These are phyloP conservation scores for Aspergillus latus DNA, from an alignment of 2,329 filamentous ascomycete species.

Conservation along the genomic window DNA sequence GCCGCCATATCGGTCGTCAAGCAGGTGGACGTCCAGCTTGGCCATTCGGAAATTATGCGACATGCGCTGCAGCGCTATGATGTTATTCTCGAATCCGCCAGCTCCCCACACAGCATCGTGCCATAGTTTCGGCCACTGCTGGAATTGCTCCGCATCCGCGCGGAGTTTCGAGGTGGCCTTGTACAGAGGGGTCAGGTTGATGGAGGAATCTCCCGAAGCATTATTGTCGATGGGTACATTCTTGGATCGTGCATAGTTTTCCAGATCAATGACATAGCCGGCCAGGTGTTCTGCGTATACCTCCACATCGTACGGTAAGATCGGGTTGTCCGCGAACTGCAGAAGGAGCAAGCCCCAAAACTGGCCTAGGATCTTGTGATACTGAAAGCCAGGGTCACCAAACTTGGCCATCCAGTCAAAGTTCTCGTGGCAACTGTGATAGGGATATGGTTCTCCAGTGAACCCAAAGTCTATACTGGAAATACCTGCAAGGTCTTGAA, in stretches of 20 bases:
- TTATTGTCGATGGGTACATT: slow-evolving; percentile 37
- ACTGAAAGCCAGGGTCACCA: slow-evolving; percentile 78
- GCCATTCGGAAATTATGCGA: slow-evolving; percentile 78
- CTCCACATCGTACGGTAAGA: slow-evolving; percentile 78
- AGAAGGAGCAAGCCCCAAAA: slow-evolving; percentile 79
- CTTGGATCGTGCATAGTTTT: slow-evolving; percentile 62
- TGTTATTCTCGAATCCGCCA: slow-evolving; percentile 73
- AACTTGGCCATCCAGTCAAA: slow-evolving; percentile 80
- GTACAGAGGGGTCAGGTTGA: slow-evolving; percentile 60
- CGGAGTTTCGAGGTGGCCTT: slow-evolving; percentile 64
- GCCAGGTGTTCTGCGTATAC: slow-evolving; percentile 68
- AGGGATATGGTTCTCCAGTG: slow-evolving; percentile 64
- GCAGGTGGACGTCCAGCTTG: slow-evolving; percentile 75
- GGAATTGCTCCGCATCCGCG: slow-evolving; percentile 63
- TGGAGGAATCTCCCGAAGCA: slow-evolving; percentile 25
- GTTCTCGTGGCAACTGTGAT: slow-evolving; percentile 85
- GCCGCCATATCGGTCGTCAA: slow-evolving; percentile 70
- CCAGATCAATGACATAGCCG: slow-evolving; percentile 65
- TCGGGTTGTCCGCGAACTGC: slow-evolving; percentile 76
- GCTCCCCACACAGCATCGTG: slow-evolving; percentile 67
- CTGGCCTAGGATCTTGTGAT: slow-evolving; percentile 77
- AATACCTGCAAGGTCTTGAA: slow-evolving; percentile 86
- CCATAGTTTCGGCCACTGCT: slow-evolving; percentile 76
- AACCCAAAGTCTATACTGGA: slow-evolving; percentile 87
- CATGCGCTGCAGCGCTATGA: slow-evolving; percentile 65